Conservation (phyloP, 192 early-diverging fungal species). For the Rhizoclosmatium sp. region DNA sequence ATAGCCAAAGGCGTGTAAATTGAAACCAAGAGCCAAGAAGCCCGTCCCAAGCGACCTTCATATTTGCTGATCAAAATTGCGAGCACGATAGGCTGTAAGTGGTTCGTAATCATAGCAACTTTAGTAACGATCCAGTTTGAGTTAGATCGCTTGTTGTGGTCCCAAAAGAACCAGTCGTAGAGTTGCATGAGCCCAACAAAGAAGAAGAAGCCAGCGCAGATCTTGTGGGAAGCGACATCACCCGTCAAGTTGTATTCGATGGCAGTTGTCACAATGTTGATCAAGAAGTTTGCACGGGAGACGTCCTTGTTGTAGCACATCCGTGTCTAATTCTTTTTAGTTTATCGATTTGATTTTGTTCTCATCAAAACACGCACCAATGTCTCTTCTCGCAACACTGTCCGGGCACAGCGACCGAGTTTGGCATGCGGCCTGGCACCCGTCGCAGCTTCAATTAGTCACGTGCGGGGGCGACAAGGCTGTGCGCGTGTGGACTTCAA, state of each 20-base stretch:
- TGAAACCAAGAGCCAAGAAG: not conserved
- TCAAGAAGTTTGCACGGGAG: not conserved
- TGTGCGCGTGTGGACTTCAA: slow-evolving; percentile 81
- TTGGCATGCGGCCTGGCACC: slow-evolving; percentile 89
- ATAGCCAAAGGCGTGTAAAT: not conserved
- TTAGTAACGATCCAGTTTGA: not conserved
- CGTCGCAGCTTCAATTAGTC: slow-evolving; percentile 74
- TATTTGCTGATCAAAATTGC: not conserved
- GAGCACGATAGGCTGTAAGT: not conserved
- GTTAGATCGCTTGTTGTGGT: not conserved
- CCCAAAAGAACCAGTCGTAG: slow-evolving; percentile 3
- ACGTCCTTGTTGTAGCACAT: slow-evolving; percentile 6
- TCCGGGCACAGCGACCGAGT: slow-evolving; percentile 82
- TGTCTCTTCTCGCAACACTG: slow-evolving; percentile 10
- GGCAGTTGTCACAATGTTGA: not conserved
- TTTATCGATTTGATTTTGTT: not conserved
- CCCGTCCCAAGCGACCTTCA: not conserved
- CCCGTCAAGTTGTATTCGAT: not conserved
- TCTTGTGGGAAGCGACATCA: slow-evolving; percentile 2
- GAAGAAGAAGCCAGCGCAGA: not conserved
- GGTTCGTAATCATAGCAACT: slow-evolving; percentile 3
- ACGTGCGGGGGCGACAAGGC: slow-evolving; percentile 89
- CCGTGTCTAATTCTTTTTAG: not conserved
- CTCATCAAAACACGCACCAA: not conserved
- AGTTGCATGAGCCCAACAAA: slow-evolving; percentile 3